phyloP scores from a whole-genome alignment of 202 grass and related monocot genomes.

The Zizania palustris region DNA sequence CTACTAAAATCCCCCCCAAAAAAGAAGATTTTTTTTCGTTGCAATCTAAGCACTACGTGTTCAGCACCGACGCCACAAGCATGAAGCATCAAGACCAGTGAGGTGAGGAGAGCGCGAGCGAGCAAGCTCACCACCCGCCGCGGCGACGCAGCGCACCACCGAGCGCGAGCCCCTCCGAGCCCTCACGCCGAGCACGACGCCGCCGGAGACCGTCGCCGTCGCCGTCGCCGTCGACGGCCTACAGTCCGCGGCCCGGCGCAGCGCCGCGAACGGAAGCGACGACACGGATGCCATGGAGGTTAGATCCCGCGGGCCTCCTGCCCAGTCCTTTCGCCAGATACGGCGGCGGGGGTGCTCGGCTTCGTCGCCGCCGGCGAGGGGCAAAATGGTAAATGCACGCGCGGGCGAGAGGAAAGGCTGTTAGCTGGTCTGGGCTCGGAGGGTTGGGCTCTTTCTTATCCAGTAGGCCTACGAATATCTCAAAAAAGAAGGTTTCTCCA shows the following conservation, averaged over 20 bases:
- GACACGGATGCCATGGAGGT: slow-evolving; percentile 73
- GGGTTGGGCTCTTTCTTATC: slow-evolving; percentile 81
- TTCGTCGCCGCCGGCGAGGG: slow-evolving; percentile 49
- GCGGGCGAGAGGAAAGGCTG: slow-evolving; percentile 46
- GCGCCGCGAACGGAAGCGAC: slow-evolving; percentile 59
- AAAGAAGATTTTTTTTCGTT: not conserved
- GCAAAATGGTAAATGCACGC: slow-evolving; percentile 40
- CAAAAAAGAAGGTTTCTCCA: not conserved
- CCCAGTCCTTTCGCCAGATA: not conserved
- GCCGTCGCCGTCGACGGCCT: slow-evolving; percentile 24
- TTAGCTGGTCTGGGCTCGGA: slow-evolving; percentile 35
- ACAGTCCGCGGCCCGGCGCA: slow-evolving; percentile 56
- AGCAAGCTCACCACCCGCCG: slow-evolving; percentile 59
- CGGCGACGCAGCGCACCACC: slow-evolving; percentile 71
- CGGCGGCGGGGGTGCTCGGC: slow-evolving; percentile 40
- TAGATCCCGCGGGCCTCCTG: not conserved
- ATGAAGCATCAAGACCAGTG: not conserved
- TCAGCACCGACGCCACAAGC: not conserved
- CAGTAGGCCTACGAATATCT: slow-evolving; percentile 18
- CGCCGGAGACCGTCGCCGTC: slow-evolving; percentile 32
- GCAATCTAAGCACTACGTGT: not conserved
- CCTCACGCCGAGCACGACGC: slow-evolving; percentile 48
- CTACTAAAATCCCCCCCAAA: not conserved
- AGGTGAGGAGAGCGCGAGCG: not conserved
- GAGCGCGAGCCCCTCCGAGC: slow-evolving; percentile 45